Base-by-base conservation (phyloP, 345 rosid species). In the Citrus sp. region DNA sequence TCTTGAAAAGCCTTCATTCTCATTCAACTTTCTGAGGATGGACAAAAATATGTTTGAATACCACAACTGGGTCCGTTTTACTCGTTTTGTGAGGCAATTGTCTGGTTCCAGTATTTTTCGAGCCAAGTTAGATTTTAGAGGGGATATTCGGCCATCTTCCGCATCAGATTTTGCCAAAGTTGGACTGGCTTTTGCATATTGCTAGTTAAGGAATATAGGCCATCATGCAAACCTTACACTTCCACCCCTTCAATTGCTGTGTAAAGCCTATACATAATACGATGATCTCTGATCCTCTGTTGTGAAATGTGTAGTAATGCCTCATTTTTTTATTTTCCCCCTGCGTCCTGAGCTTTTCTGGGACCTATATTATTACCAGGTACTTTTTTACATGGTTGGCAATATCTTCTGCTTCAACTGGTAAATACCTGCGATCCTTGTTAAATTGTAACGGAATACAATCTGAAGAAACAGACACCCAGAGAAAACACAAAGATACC, bases 11-110 rank as follows among this genome's bases (percentile, higher is more conserved):
- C 77, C 84, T 2, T 69, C 77, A 18, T 83, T 86, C 42, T 82
- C 88, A 7, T 88, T 88, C 84, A 85, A 82, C 81, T 86, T 86
- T 61, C 69, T 74, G 63, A 83, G 89, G 80, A 86, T 88, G 91
- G 87, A 83, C 74, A 88, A 75, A 73, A 73, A 46, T 74, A 73
- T 86, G 81, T 88, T 86, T 66, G 87, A 86, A 61, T 49, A 77
- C 24, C 61, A 65, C 14, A 88, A 85, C 58, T 88, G 91, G 89
- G 59, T 42, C 34, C 83, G 85, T 2, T 85, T 86, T 61, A 76
- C 81, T 70, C 85, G 76, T 58, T 88, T 87, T 54, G 85, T 85
- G 75, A 83, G 75, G 83, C 85, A 85, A 54, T 78, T 87, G 87
- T 80, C 91, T 30, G 81, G 54, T 24, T 62, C 77, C 63, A 78